Evolutionary conservation across 2,329 filamentous ascomycete species (phyloP).

Genomic region (Coniochaeta sp.): DNA sequence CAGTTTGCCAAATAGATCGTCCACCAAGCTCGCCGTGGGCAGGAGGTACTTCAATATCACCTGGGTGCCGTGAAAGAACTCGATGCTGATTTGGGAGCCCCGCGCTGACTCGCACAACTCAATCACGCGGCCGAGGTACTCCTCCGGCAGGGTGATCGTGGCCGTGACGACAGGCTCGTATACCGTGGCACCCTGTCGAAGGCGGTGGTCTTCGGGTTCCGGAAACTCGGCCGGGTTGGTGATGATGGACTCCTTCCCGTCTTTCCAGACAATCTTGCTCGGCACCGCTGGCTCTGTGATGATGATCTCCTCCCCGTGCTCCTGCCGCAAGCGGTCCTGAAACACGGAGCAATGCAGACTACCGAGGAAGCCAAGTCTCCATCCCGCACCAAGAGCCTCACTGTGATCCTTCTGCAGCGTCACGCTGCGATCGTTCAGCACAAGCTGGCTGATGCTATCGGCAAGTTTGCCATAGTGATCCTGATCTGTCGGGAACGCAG

Average conservation of each 20-base stretch:
- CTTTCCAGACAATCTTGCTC: slow-evolving; percentile 72
- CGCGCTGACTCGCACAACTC: slow-evolving; percentile 89
- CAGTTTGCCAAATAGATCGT: slow-evolving; percentile 94
- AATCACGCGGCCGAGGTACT: slow-evolving; percentile 90
- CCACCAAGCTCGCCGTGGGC: slow-evolving; percentile 82
- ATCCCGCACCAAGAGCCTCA: slow-evolving; percentile 87
- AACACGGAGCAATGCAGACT: slow-evolving; percentile 99
- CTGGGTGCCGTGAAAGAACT: slow-evolving; percentile 86
- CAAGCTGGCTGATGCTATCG: slow-evolving; percentile 88
- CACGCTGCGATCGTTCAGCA: slow-evolving; percentile 91
- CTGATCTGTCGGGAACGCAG: slow-evolving; percentile 90
- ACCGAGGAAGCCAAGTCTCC: slow-evolving; percentile 91
- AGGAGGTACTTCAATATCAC: slow-evolving; percentile 92
- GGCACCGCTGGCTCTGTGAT: slow-evolving; percentile 95
- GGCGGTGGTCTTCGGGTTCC: slow-evolving; percentile 46
- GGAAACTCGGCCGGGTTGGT: slow-evolving; percentile 87
- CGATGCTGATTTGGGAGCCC: slow-evolving; percentile 77
- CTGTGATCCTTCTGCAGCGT: slow-evolving; percentile 92
- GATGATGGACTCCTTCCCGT: slow-evolving; percentile 72
- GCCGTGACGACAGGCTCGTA: slow-evolving; percentile 64
- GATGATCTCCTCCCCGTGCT: slow-evolving; percentile 91
- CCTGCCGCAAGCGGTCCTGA: slow-evolving; percentile 86
- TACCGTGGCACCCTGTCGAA: slow-evolving; percentile 32
- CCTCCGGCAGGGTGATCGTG: slow-evolving; percentile 86
- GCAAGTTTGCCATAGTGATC: slow-evolving; percentile 78